A percentile compares a stretch with the other conserved stretches of the same genome.
These are phyloP conservation scores for Annulohypoxylon moriforme DNA, from an alignment of 495 filamentous ascomycete species.

Conservation along the genomic window DNA sequence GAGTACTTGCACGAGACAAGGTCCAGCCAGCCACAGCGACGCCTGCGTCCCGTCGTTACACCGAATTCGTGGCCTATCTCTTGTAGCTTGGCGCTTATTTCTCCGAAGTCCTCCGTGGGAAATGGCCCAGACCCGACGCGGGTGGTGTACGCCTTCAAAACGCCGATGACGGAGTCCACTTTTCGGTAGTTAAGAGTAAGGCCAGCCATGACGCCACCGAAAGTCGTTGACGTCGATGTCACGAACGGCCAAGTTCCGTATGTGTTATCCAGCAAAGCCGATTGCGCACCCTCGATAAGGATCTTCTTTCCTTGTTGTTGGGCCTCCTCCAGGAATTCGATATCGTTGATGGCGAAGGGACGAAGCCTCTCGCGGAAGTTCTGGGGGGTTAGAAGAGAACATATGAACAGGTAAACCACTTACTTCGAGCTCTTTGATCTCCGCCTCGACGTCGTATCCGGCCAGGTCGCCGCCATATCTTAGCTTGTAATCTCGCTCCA, in stretches of 20 bases:
- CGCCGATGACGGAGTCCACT: constrained; percentile 70
- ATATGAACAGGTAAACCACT: constrained; percentile 12
- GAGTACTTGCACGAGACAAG: constrained; percentile 87
- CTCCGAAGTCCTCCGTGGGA: constrained; percentile 81
- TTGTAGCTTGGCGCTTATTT: constrained; percentile 57
- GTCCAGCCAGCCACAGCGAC: constrained; percentile 92
- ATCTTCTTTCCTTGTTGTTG: constrained; percentile 71
- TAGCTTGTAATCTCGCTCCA: constrained; percentile 75
- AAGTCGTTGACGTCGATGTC: constrained; percentile 28
- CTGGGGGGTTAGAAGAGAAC: constrained; percentile 59
- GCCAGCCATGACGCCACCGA: constrained; percentile 40
- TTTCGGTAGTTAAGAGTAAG: constrained; percentile 30
- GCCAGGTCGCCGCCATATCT: constrained; percentile 76
- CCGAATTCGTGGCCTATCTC: constrained; percentile 65
- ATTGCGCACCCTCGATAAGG: constrained; percentile 89
- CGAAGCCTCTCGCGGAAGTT: constrained; percentile 75
- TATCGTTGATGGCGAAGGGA: constrained; percentile 75
- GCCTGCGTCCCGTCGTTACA: constrained; percentile 83
- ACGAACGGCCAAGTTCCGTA: constrained; percentile 48
- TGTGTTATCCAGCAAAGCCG: constrained; percentile 67
- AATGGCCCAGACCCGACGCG: constrained; percentile 86
- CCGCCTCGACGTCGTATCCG: constrained; percentile 81
- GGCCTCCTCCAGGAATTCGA: constrained; percentile 66
- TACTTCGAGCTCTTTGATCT: constrained; percentile 63
- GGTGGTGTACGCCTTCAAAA: constrained; percentile 84